These are phyloP conservation scores for Candida dajiaensis DNA, from an alignment of 805 yeast genomes.

Conservation along the genomic window DNA sequence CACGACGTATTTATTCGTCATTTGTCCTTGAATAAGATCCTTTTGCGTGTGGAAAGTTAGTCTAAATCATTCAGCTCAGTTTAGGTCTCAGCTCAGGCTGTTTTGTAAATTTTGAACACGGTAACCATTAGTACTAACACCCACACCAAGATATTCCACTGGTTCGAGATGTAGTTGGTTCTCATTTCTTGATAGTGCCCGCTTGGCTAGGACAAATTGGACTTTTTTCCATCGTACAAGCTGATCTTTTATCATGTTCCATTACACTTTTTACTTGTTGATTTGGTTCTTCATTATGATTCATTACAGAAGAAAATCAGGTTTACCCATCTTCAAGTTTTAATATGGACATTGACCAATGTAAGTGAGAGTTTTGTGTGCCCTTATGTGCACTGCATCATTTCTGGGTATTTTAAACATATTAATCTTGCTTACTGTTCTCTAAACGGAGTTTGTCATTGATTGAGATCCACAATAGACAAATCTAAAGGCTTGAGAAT, in stretches of 20 bases:
- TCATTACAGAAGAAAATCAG: background rate
- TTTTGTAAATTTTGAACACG: background rate
- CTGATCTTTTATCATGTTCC: background rate
- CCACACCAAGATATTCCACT: background rate
- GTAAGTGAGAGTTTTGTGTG: background rate
- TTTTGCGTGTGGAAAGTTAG: background rate
- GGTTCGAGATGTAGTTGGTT: background rate
- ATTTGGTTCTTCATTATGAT: background rate
- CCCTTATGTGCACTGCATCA: background rate
- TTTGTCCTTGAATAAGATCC: background rate
- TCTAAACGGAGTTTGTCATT: constrained; percentile 35
- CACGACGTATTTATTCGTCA: background rate
- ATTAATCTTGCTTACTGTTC: constrained; percentile 6
- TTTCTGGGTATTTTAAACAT: background rate
- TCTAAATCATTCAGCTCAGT: background rate
- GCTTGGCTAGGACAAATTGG: background rate
- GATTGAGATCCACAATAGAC: constrained; percentile 24
- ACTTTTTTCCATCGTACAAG: background rate
- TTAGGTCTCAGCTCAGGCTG: background rate
- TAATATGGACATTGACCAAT: background rate
- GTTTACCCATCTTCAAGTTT: background rate
- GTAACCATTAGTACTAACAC: background rate
- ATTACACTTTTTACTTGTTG: background rate
- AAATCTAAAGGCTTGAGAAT: constrained; percentile 39
- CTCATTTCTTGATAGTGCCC: background rate